phyloP scores from a whole-genome alignment of 768 basidiomycete species.

The Strobilomyces confusus region DNA sequence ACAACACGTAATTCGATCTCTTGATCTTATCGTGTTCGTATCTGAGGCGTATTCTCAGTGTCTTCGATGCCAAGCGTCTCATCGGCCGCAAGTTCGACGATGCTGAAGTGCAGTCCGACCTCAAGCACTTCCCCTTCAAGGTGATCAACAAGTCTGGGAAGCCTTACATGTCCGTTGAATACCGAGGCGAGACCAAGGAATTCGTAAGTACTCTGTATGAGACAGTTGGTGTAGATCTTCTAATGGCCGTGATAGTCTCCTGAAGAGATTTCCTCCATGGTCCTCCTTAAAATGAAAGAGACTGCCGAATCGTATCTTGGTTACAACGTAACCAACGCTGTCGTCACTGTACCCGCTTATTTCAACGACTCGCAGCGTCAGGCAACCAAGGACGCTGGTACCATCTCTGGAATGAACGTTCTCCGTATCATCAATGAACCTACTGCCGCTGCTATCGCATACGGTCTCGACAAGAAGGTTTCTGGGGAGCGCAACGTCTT shows the following conservation, averaged over 20 bases:
- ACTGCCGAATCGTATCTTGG: conserved; percentile 96
- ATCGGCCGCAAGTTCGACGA: conserved; percentile 92
- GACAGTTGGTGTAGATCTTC: conserved; percentile 2
- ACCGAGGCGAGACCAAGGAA: conserved; percentile 91
- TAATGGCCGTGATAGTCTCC: conserved; percentile 59
- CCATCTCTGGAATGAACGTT: conserved; percentile 90
- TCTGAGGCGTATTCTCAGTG: conserved; percentile 41
- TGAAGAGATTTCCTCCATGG: conserved; percentile 98
- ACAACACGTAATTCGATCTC: conserved; percentile 59
- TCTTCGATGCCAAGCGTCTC: conserved; percentile 97
- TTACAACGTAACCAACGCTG: conserved; percentile 77
- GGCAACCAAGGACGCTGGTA: conserved; percentile 97
- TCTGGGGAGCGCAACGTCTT: conserved; percentile 89
- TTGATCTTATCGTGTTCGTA: neutral
- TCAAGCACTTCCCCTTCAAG: conserved; percentile 94
- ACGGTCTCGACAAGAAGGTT: conserved; percentile 96
- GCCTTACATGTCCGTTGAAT: conserved; percentile 84
- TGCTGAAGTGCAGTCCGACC: conserved; percentile 74
- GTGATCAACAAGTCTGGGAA: conserved; percentile 85
- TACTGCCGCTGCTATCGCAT: conserved; percentile 96
- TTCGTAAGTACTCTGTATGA: conserved; percentile 55
- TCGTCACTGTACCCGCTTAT: conserved; percentile 95
- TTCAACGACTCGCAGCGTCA: conserved; percentile 99
- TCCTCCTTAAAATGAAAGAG: conserved; percentile 98
- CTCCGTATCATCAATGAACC: conserved; percentile 99